Evolutionary conservation across 139 green algal genomes (phyloP).

Genomic region (Picochlorum costavermella): DNA sequence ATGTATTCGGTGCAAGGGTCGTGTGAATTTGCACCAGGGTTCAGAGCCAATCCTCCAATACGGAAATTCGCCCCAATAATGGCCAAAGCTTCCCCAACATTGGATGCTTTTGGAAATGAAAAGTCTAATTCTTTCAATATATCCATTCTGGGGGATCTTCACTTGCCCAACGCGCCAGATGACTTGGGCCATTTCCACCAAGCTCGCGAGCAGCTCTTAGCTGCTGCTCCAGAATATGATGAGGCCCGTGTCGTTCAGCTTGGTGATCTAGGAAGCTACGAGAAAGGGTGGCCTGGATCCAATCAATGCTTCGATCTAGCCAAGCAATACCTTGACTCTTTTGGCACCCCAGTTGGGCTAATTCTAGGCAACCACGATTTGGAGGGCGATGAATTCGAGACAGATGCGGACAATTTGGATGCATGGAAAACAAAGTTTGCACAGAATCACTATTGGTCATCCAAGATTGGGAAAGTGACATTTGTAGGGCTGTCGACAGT

Average conservation of each 20-base stretch:
- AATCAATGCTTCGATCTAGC: slow-evolving; percentile 52
- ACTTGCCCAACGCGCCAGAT: slow-evolving; percentile 30
- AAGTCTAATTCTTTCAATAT: slow-evolving; percentile 28
- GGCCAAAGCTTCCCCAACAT: not conserved
- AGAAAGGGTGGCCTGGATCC: slow-evolving; percentile 45
- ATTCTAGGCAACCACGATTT: slow-evolving; percentile 71
- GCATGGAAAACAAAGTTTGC: slow-evolving; percentile 47
- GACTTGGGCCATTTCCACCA: slow-evolving; percentile 43
- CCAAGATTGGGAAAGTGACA: slow-evolving; percentile 44
- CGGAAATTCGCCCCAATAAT: too few relatives aligned
- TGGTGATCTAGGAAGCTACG: slow-evolving; percentile 70
- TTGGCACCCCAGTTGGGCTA: slow-evolving; percentile 36
- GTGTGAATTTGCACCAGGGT: too few relatives aligned
- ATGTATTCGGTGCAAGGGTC: too few relatives aligned
- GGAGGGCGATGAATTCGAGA: slow-evolving; percentile 64
- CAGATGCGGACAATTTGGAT: slow-evolving; percentile 60
- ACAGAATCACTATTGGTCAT: slow-evolving; percentile 59
- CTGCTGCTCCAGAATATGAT: not conserved
- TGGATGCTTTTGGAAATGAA: slow-evolving; percentile 2
- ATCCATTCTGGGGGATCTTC: slow-evolving; percentile 68
- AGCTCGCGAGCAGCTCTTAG: slow-evolving; percentile 46
- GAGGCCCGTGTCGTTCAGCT: slow-evolving; percentile 50
- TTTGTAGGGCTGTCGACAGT: slow-evolving; percentile 64
- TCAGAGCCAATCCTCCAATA: too few relatives aligned
- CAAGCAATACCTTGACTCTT: slow-evolving; percentile 40